Evolutionary conservation across 2,329 filamentous ascomycete genomes (phyloP), one percentile per base, ranked within the genome.

Genomic region (Xylariaceae sp.): DNA sequence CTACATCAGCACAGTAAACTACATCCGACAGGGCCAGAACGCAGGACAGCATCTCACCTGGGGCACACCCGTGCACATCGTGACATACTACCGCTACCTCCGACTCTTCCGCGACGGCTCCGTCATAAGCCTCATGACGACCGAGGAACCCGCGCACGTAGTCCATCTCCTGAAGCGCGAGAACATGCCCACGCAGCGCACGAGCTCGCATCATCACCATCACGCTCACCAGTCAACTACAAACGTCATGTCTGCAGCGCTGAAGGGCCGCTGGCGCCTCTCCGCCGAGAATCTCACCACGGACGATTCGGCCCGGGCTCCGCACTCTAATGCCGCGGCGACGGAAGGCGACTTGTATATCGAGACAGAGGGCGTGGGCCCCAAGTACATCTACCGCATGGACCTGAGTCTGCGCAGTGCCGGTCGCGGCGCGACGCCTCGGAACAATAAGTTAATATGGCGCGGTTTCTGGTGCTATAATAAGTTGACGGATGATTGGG

Each of bases 1-100:
- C 75, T 99, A 99, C 77, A 97, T 99, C 74, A 90, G 87, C 73
- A 97, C 93, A 0, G 92, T 96, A 60, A 97, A 97, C 76, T 99
- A 99, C 75, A 86, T 90, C 53, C 89, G 94, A 23, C 79, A 90
- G 0, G 94, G 94, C 37, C 88, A 88, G 60, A 81, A 87, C 9
- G 87, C 85, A 2, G 81, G 83, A 17, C 88, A 86, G 64, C 86
- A 86, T 57, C 76, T 88, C 15, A 88, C 89, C 1, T 96, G 92
- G 90, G 78, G 79, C 68, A 88, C 83, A 23, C 92, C 92, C 7
- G 88, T 97, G 42, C 92, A 96, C 72, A 95, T 97, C 60, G 92
- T 99, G 53, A 99, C 94, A 0, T 99, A 97, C 76, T 99, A 96
- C 77, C 90, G 94, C 59, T 99, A 97, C 75, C 83, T 99, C 2